Evolutionary conservation across 257 asterid species (phyloP).

Genomic region (Primulina tabacum): DNA sequence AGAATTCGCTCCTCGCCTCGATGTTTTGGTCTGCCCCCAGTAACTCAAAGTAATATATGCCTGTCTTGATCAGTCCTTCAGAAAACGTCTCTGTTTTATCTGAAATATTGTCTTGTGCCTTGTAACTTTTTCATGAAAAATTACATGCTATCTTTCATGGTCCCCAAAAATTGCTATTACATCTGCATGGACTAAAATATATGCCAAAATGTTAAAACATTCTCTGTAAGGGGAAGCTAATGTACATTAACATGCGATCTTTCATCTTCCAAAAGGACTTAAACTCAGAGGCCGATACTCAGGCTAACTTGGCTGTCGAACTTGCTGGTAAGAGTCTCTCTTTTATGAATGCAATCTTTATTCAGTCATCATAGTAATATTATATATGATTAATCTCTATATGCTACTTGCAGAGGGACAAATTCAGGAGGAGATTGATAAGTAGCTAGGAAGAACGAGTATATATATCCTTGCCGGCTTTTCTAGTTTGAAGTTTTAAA

Average conservation of each 20-base stretch:
- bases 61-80: neutral
- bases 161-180: neutral
- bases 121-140: neutral
- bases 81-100: neutral
- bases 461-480: neutral
- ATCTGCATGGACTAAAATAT: neutral
- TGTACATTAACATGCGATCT: constrained; percentile 14
- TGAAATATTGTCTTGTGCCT: neutral
- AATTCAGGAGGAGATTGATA: constrained; percentile 62
- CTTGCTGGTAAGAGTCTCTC: constrained; percentile 58
- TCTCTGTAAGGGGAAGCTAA: neutral
- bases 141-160: neutral
- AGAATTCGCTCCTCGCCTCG: too few species aligned
- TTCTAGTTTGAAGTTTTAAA: neutral
- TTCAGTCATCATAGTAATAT: neutral
- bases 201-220: neutral
- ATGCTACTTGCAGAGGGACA: constrained; percentile 57
- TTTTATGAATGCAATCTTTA: neutral
- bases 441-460: constrained; percentile 32
- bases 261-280: constrained; percentile 52
- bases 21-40: neutral
- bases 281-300: constrained; percentile 91
- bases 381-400: neutral
- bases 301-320: constrained; percentile 83
- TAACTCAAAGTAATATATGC: neutral